Evolutionary conservation across 208 protist species (phyloP).

Genomic region (Vickermania ingenoplastis): DNA sequence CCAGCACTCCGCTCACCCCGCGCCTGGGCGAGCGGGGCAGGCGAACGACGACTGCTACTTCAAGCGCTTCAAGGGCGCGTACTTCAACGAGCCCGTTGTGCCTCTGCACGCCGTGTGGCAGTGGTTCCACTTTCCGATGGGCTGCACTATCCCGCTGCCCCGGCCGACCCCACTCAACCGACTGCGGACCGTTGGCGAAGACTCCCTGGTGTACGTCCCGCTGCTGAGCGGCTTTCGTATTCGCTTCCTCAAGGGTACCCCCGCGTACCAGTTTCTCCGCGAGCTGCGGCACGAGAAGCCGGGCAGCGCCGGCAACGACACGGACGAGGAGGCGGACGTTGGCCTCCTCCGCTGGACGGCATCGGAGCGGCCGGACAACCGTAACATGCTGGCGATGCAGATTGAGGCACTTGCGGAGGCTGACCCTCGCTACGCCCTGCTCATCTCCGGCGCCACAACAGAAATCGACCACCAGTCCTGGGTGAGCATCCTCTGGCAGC

Average conservation of each 20-base stretch:
- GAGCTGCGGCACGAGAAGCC: conserved; percentile 21
- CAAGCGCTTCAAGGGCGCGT: conserved; percentile 28
- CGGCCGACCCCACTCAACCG: conserved; percentile 37
- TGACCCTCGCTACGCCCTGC: conserved; percentile 41
- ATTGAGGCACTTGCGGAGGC: conserved; percentile 50
- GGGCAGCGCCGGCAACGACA: neutral
- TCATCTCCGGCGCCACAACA: conserved; percentile 53
- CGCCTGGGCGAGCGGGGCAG: neutral
- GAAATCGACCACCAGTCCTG: conserved; percentile 81
- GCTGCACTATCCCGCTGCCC: conserved; percentile 48
- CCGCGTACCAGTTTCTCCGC: conserved; percentile 36
- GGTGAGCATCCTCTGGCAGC: conserved; percentile 81
- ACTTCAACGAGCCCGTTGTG: conserved; percentile 60
- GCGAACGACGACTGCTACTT: conserved; percentile 8
- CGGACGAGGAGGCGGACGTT: conserved; percentile 17
- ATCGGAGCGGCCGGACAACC: conserved; percentile 67
- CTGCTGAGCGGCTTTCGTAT: conserved; percentile 79
- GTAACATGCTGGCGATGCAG: conserved; percentile 61
- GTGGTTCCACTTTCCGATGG: conserved; percentile 68
- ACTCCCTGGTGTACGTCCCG: conserved; percentile 67
- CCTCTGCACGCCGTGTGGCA: conserved; percentile 59
- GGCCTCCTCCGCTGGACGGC: conserved; percentile 67
- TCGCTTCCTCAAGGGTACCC: conserved; percentile 51
- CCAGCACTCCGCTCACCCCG: neutral
- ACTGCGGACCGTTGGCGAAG: conserved; percentile 48